phyloP scores from a whole-genome alignment of 2,329 filamentous ascomycete genomes.

The Ceratocystis cubensis region DNA sequence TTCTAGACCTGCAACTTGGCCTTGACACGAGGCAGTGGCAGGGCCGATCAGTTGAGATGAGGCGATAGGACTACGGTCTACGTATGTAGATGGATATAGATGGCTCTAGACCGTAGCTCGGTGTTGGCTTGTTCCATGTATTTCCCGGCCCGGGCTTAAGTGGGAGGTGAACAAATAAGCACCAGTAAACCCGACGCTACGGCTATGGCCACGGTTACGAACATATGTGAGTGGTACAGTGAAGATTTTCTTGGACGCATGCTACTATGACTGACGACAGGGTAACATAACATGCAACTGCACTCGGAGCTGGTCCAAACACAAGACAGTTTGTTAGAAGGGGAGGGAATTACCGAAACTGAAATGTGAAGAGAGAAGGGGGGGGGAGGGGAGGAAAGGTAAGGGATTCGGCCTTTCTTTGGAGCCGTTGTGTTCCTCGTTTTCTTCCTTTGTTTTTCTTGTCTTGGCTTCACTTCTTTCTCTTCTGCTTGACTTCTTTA shows the following conservation, averaged over 20 bases:
- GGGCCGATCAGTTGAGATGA: constrained; percentile 1
- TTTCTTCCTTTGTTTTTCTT: constrained; percentile 1
- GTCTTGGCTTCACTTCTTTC: not conserved
- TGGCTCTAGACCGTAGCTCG: not conserved
- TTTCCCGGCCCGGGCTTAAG: not conserved
- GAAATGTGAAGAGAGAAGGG: not conserved
- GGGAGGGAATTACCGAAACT: not conserved
- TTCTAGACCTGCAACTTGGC: not conserved
- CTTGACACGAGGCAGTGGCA: not conserved
- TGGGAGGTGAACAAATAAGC: not conserved
- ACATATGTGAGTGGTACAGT: not conserved
- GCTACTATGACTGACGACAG: not conserved
- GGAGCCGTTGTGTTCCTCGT: too few species aligned
- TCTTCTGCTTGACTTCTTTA: not conserved
- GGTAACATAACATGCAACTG: not conserved
- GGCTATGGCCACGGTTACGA: not conserved
- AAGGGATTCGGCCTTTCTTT: not conserved
- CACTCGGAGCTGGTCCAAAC: not conserved
- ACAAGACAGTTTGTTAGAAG: not conserved
- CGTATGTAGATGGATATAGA: not conserved
- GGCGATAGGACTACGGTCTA: not conserved
- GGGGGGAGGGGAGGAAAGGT: not conserved
- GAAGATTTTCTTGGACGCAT: not conserved
- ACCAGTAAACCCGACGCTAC: not conserved
- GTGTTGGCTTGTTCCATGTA: not conserved